phyloP scores from a whole-genome alignment of 2,329 filamentous ascomycete species.

The Aspergillus sp. region DNA sequence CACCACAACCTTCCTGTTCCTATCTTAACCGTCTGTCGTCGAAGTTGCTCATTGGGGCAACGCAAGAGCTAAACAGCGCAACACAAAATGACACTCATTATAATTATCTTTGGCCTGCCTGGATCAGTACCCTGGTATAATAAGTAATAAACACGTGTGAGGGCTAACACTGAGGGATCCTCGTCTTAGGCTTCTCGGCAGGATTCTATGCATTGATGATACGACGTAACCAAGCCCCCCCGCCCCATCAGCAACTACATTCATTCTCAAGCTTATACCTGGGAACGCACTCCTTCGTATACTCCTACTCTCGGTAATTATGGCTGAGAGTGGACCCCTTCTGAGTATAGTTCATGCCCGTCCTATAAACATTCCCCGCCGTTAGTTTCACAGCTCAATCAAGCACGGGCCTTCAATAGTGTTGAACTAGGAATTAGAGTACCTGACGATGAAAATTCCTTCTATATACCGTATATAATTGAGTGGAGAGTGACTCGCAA shows the following conservation, averaged over 20 bases:
- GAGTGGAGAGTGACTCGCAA: conserved; percentile 11
- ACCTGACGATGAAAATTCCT: neutral
- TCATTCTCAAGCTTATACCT: neutral
- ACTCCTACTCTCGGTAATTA: neutral
- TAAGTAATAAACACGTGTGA: too few relatives aligned
- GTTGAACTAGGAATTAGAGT: neutral
- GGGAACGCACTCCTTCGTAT: neutral
- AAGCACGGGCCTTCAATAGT: too few relatives aligned
- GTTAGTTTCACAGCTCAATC: too few relatives aligned
- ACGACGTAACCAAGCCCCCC: neutral
- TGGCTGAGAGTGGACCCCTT: neutral
- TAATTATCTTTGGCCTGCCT: too few relatives aligned
- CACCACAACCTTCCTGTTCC: too few relatives aligned
- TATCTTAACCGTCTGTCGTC: too few relatives aligned
- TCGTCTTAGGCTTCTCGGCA: neutral
- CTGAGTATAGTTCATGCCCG: neutral
- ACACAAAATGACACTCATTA: too few relatives aligned
- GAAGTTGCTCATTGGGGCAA: too few relatives aligned
- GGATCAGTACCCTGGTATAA: too few relatives aligned
- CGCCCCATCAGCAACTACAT: too few relatives aligned
- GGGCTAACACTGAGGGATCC: too few relatives aligned
- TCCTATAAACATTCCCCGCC: neutral
- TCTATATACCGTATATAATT: neutral
- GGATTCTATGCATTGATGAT: neutral
- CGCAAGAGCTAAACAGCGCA: too few relatives aligned